A percentile compares a stretch with the other conserved stretches of the same genome.
phyloP scores from a whole-genome alignment of 1,284 basidiomycete genomes.

The Boletus sp. region DNA sequence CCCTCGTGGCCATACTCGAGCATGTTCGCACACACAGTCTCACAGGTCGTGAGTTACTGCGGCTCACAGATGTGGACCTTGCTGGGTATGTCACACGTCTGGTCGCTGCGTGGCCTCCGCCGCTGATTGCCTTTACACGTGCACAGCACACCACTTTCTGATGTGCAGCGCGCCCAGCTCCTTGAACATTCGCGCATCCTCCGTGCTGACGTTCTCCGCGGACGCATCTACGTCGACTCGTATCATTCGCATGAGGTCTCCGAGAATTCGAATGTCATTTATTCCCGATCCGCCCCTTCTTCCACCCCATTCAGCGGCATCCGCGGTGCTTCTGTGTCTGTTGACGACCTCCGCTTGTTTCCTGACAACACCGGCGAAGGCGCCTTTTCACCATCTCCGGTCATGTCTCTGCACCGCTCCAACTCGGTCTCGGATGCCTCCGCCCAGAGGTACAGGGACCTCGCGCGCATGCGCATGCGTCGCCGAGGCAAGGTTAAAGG shows the following conservation, averaged over 20 bases:
- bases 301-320: slow-evolving; percentile 10
- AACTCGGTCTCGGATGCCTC: slow-evolving; percentile 27
- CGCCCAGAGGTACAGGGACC: slow-evolving; percentile 32
- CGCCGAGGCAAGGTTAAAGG: slow-evolving; percentile 35
- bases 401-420: slow-evolving; percentile 23
- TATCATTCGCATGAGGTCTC: slow-evolving; percentile 18
- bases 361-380: neutral
- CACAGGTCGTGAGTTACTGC: slow-evolving; percentile 29
- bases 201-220: slow-evolving; percentile 25
- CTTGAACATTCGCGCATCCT: slow-evolving; percentile 27
- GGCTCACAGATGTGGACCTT: slow-evolving; percentile 29
- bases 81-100: slow-evolving; percentile 16
- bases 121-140: neutral
- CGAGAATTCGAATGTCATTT: slow-evolving; percentile 10
- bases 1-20: slow-evolving; percentile 16
- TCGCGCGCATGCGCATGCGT: slow-evolving; percentile 29
- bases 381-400: slow-evolving; percentile 16
- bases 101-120: neutral
- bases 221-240: slow-evolving; percentile 25
- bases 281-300: neutral
- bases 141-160: slow-evolving; percentile 26
- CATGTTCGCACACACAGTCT: slow-evolving; percentile 23
- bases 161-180: slow-evolving; percentile 18
- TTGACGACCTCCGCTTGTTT: slow-evolving; percentile 24
- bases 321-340: slow-evolving; percentile 22